A percentile compares a stretch with the other conserved stretches of the same genome.
These are phyloP conservation scores for Lachancea lanzarotensis DNA, from an alignment of 805 yeast species.

Conservation along the genomic window DNA sequence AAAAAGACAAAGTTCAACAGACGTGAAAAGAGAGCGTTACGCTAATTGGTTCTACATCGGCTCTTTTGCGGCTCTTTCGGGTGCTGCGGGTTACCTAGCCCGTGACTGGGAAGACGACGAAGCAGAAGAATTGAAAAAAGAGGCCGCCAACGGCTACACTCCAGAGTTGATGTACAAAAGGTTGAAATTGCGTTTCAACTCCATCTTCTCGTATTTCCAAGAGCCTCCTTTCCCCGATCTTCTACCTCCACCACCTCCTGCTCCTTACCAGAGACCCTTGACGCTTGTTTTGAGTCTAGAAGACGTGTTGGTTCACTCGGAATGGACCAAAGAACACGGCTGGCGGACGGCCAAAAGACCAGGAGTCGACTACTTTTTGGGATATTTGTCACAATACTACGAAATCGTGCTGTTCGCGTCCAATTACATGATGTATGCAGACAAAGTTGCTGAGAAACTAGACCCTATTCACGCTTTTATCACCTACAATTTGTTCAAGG, in stretches of 20 bases:
- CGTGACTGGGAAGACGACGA: slow-evolving; percentile 84
- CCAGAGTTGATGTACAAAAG: slow-evolving; percentile 62
- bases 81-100: slow-evolving; percentile 59
- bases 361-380: slow-evolving; percentile 93
- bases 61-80: slow-evolving; percentile 40
- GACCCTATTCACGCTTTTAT: slow-evolving; percentile 91
- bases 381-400: slow-evolving; percentile 89
- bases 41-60: slow-evolving; percentile 69
- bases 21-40: slow-evolving; percentile 73
- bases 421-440: slow-evolving; percentile 79
- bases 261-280: slow-evolving; percentile 85
- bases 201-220: slow-evolving; percentile 73
- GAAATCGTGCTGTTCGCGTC: slow-evolving; percentile 90
- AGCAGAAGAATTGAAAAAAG: slow-evolving; percentile 50
- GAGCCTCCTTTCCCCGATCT: slow-evolving; percentile 93
- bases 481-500: slow-evolving; percentile 81
- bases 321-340: slow-evolving; percentile 86
- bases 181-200: slow-evolving; percentile 61
- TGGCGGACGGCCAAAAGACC: slow-evolving; percentile 99
- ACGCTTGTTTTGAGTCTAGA: slow-evolving; percentile 87
- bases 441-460: slow-evolving; percentile 74
- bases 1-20: slow-evolving; percentile 64
- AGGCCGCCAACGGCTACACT: slow-evolving; percentile 59
- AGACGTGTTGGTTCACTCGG: slow-evolving; percentile 83
- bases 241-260: slow-evolving; percentile 86